Conservation (phyloP, 345 rosid species). For the Populus pruinosa region DNA sequence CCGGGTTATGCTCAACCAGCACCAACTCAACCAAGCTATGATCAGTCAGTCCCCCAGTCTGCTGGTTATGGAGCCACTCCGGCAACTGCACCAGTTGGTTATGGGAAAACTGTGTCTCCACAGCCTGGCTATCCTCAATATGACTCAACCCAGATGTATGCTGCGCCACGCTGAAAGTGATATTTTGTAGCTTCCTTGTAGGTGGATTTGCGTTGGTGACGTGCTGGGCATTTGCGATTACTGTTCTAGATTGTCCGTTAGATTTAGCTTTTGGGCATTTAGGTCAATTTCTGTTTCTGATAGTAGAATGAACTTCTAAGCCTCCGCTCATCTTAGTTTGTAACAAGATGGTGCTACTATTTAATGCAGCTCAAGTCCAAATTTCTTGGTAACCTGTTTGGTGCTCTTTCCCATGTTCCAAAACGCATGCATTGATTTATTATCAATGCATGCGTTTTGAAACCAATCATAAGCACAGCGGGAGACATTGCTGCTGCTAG, state of each 20-base stretch:
- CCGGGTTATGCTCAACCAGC: conserved; percentile 55
- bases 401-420: background rate
- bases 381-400: background rate
- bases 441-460: too few species aligned
- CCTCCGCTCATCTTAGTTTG: background rate
- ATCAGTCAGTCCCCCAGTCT: conserved; percentile 59
- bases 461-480: background rate
- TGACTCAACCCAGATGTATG: conserved; percentile 52
- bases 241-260: background rate
- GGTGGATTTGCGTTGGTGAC: background rate
- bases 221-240: background rate
- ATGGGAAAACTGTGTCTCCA: conserved; percentile 44
- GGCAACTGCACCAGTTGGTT: conserved; percentile 45
- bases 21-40: conserved; percentile 58
- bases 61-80: conserved; percentile 54
- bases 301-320: background rate
- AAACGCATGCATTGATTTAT: background rate
- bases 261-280: conserved; percentile 1
- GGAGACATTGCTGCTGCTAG: background rate
- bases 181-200: background rate
- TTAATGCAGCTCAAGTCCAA: background rate
- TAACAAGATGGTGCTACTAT: background rate
- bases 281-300: background rate
- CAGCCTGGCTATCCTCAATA: conserved; percentile 54
- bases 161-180: conserved; percentile 33